Evolutionary conservation across 2,329 filamentous ascomycete species (phyloP), one percentile per base, ranked within the genome.

Genomic region (Fusarium praegraminearum): DNA sequence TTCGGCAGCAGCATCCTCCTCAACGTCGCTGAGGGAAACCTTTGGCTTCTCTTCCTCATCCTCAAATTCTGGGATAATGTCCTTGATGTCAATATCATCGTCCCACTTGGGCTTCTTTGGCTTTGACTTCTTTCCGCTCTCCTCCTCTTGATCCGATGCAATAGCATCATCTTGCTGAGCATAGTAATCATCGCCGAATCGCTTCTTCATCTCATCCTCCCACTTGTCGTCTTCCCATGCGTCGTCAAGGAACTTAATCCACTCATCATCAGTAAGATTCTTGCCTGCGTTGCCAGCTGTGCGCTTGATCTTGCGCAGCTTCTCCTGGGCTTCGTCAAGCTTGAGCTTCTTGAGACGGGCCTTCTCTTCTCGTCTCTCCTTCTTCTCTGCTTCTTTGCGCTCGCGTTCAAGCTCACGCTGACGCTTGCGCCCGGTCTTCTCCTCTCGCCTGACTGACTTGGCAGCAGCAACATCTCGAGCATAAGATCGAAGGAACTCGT

Each of bases 71-170:
- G 93, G 94, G 30, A 97, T 83, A 52, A 98, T 86, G 78, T 97
- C 95, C 65, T 92, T 93, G 82, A 99, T 98, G 77, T 98, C 94
- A 74, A 99, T 98, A 77, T 99, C 96, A 76, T 98, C 94, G 74
- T 98, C 93, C 91, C 95, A 99, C 76, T 86, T 90, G 71, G 88
- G 89, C 76, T 87, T 89, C 78, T 88, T 89, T 54, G 80, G 80
- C 69, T 75, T 79, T 68, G 76, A 86, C 50, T 81, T 84, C 10
- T 80, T 84, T 5, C 78, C 81, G 9, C 85, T 87, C n/a, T 85
- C 82, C 24, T 86, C 85, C 26, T 91, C 92, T 62, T 80, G 84
- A 15, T 92, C 92, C 18, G 87, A 86, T 5, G 83, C 87, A 64
- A 91, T 92, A 71, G 89, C 91, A 2, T 86, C 91, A 69, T 82